These are phyloP conservation scores for Echeveria elegans DNA, from an alignment of 164 flowering plant genomes.

Conservation along the genomic window DNA sequence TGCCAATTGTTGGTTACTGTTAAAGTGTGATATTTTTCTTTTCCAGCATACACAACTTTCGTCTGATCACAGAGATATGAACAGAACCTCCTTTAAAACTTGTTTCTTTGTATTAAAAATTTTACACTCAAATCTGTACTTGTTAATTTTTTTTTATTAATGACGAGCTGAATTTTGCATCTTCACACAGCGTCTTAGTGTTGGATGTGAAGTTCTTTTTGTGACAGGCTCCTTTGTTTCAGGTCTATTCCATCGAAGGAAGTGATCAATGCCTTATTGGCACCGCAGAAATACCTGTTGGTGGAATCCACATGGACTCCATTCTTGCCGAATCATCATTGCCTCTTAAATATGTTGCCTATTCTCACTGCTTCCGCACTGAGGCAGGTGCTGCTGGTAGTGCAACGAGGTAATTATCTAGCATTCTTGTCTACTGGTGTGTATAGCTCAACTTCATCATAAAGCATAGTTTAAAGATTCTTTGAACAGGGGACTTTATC, in stretches of 20 bases:
- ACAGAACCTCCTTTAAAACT: too few relatives aligned
- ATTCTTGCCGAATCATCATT: conserved; percentile 61
- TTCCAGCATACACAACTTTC: background rate
- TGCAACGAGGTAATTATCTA: conserved; percentile 52
- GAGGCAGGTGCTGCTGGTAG: conserved; percentile 94
- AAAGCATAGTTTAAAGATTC: background rate
- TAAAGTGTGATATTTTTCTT: too few relatives aligned
- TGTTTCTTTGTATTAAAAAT: too few relatives aligned
- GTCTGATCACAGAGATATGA: too few relatives aligned
- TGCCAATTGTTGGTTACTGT: too few relatives aligned
- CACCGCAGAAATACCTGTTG: conserved; percentile 98
- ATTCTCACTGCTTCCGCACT: conserved; percentile 87
- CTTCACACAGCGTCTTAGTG: too few relatives aligned
- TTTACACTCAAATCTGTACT: too few relatives aligned
- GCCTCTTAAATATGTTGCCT: conserved; percentile 86
- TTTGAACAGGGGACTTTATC: conserved; percentile 81
- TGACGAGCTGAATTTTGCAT: too few relatives aligned
- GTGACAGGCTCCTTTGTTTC: conserved; percentile 9
- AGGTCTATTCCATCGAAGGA: conserved; percentile 87
- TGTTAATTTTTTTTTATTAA: too few relatives aligned
- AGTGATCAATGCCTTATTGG: conserved; percentile 97
- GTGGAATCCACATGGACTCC: conserved; percentile 94
- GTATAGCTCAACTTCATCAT: background rate
- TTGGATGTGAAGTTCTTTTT: background rate
- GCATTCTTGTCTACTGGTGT: background rate